Conservation (phyloP, 176 grass and related monocot genomes). For the Poa annua region DNA sequence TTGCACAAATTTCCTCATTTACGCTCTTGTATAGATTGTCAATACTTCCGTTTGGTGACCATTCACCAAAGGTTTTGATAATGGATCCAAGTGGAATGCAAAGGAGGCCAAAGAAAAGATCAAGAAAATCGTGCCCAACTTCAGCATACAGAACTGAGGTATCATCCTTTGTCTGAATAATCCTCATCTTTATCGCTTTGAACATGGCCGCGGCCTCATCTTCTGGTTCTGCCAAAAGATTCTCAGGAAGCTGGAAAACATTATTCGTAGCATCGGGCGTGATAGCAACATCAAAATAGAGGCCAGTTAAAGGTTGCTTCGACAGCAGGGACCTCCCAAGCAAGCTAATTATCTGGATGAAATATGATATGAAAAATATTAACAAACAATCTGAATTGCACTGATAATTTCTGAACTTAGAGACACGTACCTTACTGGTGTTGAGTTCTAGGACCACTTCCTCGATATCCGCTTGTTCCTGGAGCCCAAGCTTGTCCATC, state of each 20-base stretch:
- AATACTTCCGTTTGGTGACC: neutral
- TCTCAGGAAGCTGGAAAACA: neutral
- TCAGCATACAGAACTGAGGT: neutral
- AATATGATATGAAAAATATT: neutral
- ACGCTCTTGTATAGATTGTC: neutral
- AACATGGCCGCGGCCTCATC: neutral
- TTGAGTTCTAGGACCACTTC: neutral
- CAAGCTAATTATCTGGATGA: neutral
- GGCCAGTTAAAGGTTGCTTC: neutral
- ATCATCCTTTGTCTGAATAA: neutral
- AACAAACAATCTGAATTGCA: neutral
- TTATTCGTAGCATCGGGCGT: neutral
- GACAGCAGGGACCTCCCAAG: neutral
- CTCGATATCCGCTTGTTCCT: slow-evolving; percentile 20
- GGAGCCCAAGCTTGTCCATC: neutral
- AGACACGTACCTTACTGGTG: neutral
- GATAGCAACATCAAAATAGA: neutral
- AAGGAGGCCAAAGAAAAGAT: neutral
- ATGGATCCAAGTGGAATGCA: slow-evolving; percentile 1
- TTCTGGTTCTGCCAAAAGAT: neutral
- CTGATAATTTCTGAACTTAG: neutral
- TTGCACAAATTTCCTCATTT: neutral
- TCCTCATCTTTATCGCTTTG: neutral
- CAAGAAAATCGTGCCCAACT: neutral
- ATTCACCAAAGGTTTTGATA: neutral